Base-by-base conservation (phyloP, 495 filamentous ascomycete genomes). In the Cercophora scortea region DNA sequence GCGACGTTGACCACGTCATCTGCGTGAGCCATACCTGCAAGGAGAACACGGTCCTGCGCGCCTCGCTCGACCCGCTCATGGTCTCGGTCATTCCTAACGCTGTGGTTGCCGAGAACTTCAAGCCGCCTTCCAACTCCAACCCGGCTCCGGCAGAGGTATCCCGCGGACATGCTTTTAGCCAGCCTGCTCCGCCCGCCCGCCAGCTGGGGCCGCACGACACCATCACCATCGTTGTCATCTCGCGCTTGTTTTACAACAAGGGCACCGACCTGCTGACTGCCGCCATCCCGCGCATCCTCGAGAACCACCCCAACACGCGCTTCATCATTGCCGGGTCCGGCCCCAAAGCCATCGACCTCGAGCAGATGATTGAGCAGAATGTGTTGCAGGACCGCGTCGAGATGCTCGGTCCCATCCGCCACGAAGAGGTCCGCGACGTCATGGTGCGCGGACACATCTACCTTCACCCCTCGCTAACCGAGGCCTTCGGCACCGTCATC, bases 21-120 rank as follows among this genome's bases (percentile, higher is more conserved):
- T 97, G 93, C 57, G 93, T 98, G 58, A 94, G 88, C 61, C 90
- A 98, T 76, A 98, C 93, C 50, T 96, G 92, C 73, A 97, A 98
- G 70, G 93, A 98, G 62, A 98, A 98, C 65, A 98, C 93, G 1
- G 93, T 97, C 33, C 83, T 98, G 15, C 80, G 93, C 59, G 93
- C 93, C 40, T 94, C 91, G 0, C 79, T 98, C 11, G 94, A 98
- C 65, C 94, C 93, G 8, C 71, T 95, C 8, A 96, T 95, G 86
- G 93, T 97, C 34, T 96, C 90, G 0, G 93, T 95, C 16, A 97
- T 98, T 47, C 93, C 93, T 15, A 98, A 98, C 63, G 93, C 93
- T 5, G 87, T 98, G 3, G 93, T 98, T 12, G 90, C 94, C 35
- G 91, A 96, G 56, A 95, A 96, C 68, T 98, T 97, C 65, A 79